Evolutionary conservation across 352 stramenopile genomes (phyloP), one percentile per base, ranked within the genome.

Genomic region (Globisporangium lucens): DNA sequence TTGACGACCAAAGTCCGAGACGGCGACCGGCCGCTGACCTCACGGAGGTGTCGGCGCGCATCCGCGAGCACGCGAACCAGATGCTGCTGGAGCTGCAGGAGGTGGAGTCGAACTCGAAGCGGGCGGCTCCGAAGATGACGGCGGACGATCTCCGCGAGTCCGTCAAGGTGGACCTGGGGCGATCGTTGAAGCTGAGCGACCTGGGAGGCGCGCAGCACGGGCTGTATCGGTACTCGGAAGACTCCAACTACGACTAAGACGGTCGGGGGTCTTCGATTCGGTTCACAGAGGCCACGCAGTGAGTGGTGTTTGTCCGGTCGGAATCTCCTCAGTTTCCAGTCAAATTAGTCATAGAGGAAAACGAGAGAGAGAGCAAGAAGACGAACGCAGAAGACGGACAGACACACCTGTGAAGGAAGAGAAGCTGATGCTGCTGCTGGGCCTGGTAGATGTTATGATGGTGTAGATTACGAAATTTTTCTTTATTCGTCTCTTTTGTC

Each of bases 41-140:
- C n/a, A 85, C 77, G 10, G 77, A 78, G 53, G 78, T 89, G 2
- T 86, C 78, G 38, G 69, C 63, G 49, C 78, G 80, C 58, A 86
- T 89, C 53, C 82, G 82, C 61, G 74, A 85, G 43, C 78, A 85
- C 59, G 75, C 67, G 35, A 68, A 59, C 61, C 66, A 73, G 41
- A 78, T 75, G 61, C 53, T 61, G 17, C 72, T 76, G 20, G 53
- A 74, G 22, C 77, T 80, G 43, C 74, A 76, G 64, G 61, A 75
- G 46, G 73, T 76, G 9, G 77, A 73, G 55, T 65, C 57, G 30
- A 65, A 60, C 49, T 73, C 68, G 46, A 73, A 77, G 52, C 69
- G 66, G 12, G 33, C 33, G 3, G 66, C 46, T 10, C 60, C 52
- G 10, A 72, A 72, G 56, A 72, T 89, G 59, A 89, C 80, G 38